Evolutionary conservation across 108 stramenopile genomes (phyloP).

Genomic region (Mayamaea pseudoterrestris): DNA sequence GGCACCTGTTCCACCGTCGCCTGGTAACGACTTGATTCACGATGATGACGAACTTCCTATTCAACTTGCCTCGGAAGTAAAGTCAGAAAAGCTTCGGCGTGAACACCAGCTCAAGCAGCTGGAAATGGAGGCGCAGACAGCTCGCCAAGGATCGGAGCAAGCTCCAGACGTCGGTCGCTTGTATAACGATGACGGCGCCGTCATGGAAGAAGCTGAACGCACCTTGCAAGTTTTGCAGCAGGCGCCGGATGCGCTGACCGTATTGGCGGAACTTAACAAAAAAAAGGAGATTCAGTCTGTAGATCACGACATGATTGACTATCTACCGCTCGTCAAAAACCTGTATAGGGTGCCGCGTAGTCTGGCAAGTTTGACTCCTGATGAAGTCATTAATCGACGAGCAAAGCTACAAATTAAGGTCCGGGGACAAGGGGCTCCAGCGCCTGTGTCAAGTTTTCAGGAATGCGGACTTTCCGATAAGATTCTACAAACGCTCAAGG

Average conservation of each 20-base stretch:
- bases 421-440: constrained; percentile 85
- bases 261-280: constrained; percentile 81
- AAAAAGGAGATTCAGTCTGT: constrained; percentile 92
- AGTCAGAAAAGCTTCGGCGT: constrained; percentile 72
- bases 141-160: constrained; percentile 32
- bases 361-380: constrained; percentile 44
- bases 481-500: constrained; percentile 53
- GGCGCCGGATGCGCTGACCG: constrained; percentile 83
- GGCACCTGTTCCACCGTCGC: constrained; percentile 12
- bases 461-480: constrained; percentile 89
- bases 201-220: constrained; percentile 92
- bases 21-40: not conserved
- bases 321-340: constrained; percentile 88
- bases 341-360: constrained; percentile 85
- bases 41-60: constrained; percentile 22
- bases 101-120: constrained; percentile 52
- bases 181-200: constrained; percentile 57
- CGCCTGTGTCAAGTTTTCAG: constrained; percentile 80
- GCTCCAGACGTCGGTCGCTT: constrained; percentile 66
- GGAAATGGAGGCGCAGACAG: constrained; percentile 54
- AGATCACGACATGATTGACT: constrained; percentile 87
- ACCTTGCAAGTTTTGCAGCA: constrained; percentile 57
- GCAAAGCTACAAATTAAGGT: constrained; percentile 80
- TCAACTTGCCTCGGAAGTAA: constrained; percentile 45
- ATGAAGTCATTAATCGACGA: constrained; percentile 58